phyloP scores from a whole-genome alignment of 139 green algal genomes.

The Chlorella sp. region DNA sequence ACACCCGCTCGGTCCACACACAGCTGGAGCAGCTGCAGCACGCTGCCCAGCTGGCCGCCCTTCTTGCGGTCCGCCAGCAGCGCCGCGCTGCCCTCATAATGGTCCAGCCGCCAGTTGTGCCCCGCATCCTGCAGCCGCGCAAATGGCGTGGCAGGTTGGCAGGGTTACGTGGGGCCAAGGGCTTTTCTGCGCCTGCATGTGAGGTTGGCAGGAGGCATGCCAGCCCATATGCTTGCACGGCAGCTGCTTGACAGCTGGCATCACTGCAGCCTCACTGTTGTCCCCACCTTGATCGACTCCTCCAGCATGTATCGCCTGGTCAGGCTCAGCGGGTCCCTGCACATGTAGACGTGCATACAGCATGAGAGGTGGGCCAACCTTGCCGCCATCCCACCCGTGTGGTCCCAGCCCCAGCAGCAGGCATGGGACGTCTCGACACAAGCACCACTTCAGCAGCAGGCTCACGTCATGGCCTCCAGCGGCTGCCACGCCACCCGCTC shows the following conservation, averaged over 20 bases:
- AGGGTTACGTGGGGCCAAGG: too few species aligned
- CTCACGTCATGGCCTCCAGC: slow-evolving; percentile 7
- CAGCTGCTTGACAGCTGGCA: too few species aligned
- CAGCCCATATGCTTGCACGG: too few species aligned
- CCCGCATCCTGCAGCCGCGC: neutral
- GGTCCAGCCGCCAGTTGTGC: slow-evolving; percentile 23
- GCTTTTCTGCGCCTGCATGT: too few species aligned
- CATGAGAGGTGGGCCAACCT: neutral
- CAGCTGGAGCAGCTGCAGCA: slow-evolving; percentile 4
- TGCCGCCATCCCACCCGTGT: too few species aligned
- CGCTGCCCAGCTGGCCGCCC: slow-evolving; percentile 9
- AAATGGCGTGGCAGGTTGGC: neutral
- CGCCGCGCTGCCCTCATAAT: neutral
- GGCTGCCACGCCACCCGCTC: slow-evolving; percentile 20
- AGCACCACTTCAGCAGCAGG: too few species aligned
- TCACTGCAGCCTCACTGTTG: too few species aligned
- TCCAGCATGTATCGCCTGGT: slow-evolving; percentile 28
- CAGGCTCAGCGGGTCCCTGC: slow-evolving; percentile 23
- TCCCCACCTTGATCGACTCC: slow-evolving; percentile 20
- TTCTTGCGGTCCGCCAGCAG: slow-evolving; percentile 15
- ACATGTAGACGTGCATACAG: neutral
- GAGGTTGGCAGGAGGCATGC: too few species aligned
- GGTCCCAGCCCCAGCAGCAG: too few species aligned
- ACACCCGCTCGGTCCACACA: slow-evolving; percentile 18
- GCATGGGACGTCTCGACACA: too few species aligned